Conservation (phyloP, 108 stramenopile species). For the Conticribra guillardii region DNA sequence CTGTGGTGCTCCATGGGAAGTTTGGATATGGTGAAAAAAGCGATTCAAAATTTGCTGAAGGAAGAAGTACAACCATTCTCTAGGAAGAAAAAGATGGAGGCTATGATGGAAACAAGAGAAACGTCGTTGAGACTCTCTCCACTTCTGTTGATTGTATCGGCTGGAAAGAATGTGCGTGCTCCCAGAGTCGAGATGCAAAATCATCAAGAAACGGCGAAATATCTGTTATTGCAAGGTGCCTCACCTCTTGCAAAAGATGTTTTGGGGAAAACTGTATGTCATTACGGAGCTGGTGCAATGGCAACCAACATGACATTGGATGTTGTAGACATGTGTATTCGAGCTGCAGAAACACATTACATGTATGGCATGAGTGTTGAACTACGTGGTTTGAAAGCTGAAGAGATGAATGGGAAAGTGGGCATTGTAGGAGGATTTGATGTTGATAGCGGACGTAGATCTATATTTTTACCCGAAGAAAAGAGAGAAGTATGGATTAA, state of each 20-base stretch:
- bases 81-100: background rate
- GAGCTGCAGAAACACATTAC: constrained; percentile 29
- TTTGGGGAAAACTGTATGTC: constrained; percentile 49
- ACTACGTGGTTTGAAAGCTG: constrained; percentile 24
- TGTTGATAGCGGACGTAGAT: constrained; percentile 29
- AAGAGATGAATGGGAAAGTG: constrained; percentile 39
- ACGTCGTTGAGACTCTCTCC: constrained; percentile 49
- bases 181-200: background rate
- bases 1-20: constrained; percentile 16
- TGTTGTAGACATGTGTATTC: constrained; percentile 37
- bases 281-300: constrained; percentile 57
- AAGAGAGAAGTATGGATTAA: constrained; percentile 35
- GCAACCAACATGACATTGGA: constrained; percentile 48
- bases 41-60: background rate
- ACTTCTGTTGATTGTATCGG: constrained; percentile 33
- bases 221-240: constrained; percentile 48
- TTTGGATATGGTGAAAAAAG: constrained; percentile 4
- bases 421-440: constrained; percentile 42
- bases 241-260: constrained; percentile 51
- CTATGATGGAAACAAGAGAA: constrained; percentile 37
- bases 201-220: constrained; percentile 12
- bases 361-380: constrained; percentile 31
- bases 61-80: constrained; percentile 3
- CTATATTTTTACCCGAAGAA: constrained; percentile 17
- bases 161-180: constrained; percentile 22